phyloP scores from a whole-genome alignment of 2,329 filamentous ascomycete species.

The Arthrobotrys iridis region DNA sequence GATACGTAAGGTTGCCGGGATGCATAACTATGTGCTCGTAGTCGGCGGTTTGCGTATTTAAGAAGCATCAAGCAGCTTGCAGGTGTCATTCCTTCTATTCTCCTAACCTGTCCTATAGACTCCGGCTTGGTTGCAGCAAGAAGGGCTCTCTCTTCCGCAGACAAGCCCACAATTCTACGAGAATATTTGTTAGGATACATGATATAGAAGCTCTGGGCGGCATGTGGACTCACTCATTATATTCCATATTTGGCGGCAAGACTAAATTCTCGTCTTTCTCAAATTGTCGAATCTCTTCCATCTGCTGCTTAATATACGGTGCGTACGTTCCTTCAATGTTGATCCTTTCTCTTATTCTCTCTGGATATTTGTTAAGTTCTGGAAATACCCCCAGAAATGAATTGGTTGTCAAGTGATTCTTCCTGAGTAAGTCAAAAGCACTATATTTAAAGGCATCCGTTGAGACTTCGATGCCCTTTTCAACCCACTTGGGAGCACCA shows the following conservation, averaged over 20 bases:
- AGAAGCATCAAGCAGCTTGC: constrained; percentile 66
- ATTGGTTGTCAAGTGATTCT: constrained; percentile 68
- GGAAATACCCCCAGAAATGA: constrained; percentile 70
- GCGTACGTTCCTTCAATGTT: constrained; percentile 81
- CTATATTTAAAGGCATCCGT: constrained; percentile 73
- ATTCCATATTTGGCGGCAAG: constrained; percentile 80
- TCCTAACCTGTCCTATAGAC: constrained; percentile 84
- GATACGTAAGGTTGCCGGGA: background rate
- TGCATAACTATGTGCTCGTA: constrained; percentile 17
- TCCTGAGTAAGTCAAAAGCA: constrained; percentile 81
- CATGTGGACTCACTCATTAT: constrained; percentile 64
- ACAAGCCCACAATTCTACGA: constrained; percentile 73
- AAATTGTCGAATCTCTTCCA: constrained; percentile 72
- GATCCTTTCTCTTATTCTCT: constrained; percentile 74
- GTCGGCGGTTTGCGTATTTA: constrained; percentile 39
- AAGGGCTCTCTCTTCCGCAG: constrained; percentile 78
- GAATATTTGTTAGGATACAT: background rate
- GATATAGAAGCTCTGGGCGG: background rate
- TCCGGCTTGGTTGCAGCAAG: constrained; percentile 78
- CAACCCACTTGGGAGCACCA: constrained; percentile 73
- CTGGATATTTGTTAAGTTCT: constrained; percentile 67
- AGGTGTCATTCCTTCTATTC: constrained; percentile 82
- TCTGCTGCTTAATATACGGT: constrained; percentile 82
- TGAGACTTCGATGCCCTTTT: constrained; percentile 75
- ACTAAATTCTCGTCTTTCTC: constrained; percentile 78